Conservation (phyloP, 306 rosid species). For the Trifolium pratense region DNA sequence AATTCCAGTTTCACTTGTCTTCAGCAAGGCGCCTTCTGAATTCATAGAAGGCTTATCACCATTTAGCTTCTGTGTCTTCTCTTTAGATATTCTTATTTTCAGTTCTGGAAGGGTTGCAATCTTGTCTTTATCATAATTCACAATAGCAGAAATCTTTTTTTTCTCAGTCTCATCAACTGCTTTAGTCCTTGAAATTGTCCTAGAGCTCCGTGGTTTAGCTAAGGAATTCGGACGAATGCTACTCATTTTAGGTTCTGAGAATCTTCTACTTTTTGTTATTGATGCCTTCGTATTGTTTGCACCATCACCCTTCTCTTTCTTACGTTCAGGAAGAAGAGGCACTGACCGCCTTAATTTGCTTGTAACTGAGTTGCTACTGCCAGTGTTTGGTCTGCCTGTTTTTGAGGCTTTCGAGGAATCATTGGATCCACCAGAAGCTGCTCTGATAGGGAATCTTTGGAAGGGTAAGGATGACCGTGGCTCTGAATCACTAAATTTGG, state of each 20-base stretch:
- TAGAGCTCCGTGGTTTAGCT: slow-evolving; percentile 46
- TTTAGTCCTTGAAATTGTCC: slow-evolving; percentile 51
- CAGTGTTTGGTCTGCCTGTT: slow-evolving; percentile 54
- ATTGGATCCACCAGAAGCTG: slow-evolving; percentile 54
- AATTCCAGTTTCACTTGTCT: slow-evolving; percentile 45
- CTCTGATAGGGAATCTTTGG: slow-evolving; percentile 60
- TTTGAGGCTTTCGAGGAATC: slow-evolving; percentile 64
- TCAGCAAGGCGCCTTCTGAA: slow-evolving; percentile 55
- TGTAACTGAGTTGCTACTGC: slow-evolving; percentile 51
- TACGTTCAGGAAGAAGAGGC: slow-evolving; percentile 62
- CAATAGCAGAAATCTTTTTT: slow-evolving; percentile 77
- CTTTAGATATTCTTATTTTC: slow-evolving; percentile 73
- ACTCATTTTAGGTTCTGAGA: slow-evolving; percentile 86
- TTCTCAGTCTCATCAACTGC: slow-evolving; percentile 56
- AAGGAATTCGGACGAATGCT: slow-evolving; percentile 55
- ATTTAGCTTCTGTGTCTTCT: slow-evolving; percentile 52
- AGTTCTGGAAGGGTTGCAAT: slow-evolving; percentile 86
- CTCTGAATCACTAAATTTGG: slow-evolving; percentile 88
- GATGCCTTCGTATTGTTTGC: slow-evolving; percentile 65
- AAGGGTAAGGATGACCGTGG: slow-evolving; percentile 80
- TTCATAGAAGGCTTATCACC: slow-evolving; percentile 47
- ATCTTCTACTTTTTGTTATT: slow-evolving; percentile 72
- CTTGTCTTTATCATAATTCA: slow-evolving; percentile 76
- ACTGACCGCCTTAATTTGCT: slow-evolving; percentile 71
- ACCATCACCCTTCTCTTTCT: slow-evolving; percentile 61